Evolutionary conservation across 164 flowering plant species (phyloP).

Genomic region (Tetrastigma voinierianum): DNA sequence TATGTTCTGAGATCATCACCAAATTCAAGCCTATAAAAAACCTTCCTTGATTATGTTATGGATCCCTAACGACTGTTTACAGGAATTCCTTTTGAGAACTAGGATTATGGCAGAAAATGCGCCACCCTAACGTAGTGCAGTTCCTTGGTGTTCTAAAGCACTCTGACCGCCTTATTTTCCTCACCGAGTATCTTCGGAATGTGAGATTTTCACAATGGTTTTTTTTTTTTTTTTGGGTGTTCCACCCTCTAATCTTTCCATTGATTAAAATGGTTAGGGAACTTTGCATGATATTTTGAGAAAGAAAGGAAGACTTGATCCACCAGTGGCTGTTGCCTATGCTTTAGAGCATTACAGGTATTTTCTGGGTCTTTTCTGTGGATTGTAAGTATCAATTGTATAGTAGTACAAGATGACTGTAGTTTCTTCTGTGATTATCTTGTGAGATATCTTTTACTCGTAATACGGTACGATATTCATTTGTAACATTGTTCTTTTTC

Average conservation of each 20-base stretch:
- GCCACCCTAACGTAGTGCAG: conserved; percentile 69
- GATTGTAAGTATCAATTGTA: background rate
- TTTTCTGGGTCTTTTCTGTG: background rate
- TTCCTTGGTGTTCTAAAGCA: conserved; percentile 59
- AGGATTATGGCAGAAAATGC: conserved; percentile 55
- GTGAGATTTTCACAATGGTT: conserved; percentile 23
- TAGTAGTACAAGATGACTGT: background rate
- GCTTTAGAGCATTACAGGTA: conserved; percentile 71
- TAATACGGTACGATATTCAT: background rate
- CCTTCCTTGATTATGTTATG: no score
- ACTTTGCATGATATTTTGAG: conserved; percentile 52
- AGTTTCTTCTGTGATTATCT: background rate
- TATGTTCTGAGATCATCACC: background rate
- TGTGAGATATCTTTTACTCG: background rate
- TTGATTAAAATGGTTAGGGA: conserved; percentile 28
- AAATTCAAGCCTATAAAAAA: no score
- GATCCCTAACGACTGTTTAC: background rate
- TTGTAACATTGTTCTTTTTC: background rate
- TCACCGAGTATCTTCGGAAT: conserved; percentile 59
- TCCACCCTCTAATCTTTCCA: conserved; percentile 8
- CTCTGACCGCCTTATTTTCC: conserved; percentile 50
- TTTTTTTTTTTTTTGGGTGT: background rate
- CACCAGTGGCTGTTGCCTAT: conserved; percentile 47
- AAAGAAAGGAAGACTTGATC: conserved; percentile 53
- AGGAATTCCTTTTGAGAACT: conserved; percentile 50